Conservation (phyloP, 1,139 yeast species). For the Groenewaldozyma auringiensis region DNA sequence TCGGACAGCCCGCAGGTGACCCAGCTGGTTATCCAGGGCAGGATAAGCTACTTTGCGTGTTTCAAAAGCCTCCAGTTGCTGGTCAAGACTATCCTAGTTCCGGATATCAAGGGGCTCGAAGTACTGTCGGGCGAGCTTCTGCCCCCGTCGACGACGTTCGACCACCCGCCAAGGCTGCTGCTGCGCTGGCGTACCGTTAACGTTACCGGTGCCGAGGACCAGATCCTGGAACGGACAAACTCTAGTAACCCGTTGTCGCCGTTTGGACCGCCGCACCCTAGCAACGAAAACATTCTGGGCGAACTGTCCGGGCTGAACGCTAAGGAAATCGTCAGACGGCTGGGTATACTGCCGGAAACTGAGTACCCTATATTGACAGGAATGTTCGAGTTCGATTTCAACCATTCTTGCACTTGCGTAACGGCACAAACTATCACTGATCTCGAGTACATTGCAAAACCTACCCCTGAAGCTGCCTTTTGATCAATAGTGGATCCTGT, state of each 20-base stretch:
- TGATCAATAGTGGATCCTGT: too few relatives aligned
- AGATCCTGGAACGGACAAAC: constrained; percentile 4
- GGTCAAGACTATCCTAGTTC: background rate
- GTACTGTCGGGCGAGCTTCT: background rate
- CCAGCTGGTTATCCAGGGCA: constrained; percentile 2
- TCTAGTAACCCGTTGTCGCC: background rate
- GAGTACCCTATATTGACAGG: constrained; percentile 48
- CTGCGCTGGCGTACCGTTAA: constrained; percentile 21
- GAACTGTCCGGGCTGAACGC: constrained; percentile 1
- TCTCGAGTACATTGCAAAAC: constrained; percentile 50
- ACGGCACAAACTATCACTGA: constrained; percentile 72
- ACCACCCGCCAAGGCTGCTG: constrained; percentile 14
- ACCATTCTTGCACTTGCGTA: constrained; percentile 48
- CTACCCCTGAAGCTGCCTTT: constrained; percentile 8
- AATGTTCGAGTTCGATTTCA: constrained; percentile 67
- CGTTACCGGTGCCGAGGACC: background rate
- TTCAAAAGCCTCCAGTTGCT: background rate
- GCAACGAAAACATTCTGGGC: background rate
- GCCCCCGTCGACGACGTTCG: constrained; percentile 1
- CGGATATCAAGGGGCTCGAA: background rate
- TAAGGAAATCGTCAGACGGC: constrained; percentile 15
- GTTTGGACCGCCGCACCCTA: background rate
- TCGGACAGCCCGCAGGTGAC: background rate
- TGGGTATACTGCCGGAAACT: constrained; percentile 20
- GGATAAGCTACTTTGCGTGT: constrained; percentile 1